Evolutionary conservation across 202 grass and related monocot species (phyloP), one percentile per base, ranked within the genome.

Genomic region (Eragrostis tef): DNA sequence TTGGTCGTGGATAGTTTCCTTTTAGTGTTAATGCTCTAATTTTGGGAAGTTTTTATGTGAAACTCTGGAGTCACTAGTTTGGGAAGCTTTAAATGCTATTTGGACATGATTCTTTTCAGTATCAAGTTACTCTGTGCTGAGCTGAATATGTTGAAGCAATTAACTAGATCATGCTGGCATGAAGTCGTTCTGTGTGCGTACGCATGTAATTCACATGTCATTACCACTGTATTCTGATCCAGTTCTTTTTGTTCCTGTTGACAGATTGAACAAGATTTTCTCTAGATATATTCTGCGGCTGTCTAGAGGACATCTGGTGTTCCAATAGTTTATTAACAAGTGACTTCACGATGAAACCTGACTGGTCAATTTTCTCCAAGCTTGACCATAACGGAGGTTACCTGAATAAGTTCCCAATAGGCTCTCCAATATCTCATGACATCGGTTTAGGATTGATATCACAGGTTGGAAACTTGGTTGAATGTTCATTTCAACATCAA

Each of bases 401-500:
- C 67, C 74, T 90, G 19, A 75, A 85, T 9, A 87, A 84, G 53
- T 74, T 99, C 63, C 83, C 83, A 6, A 54, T 77, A 19, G 87
- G 87, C 48, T 88, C 78, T 20, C 85, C 85, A 83, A 70, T 94
- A 74, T 90, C 87, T 66, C 86, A 91, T 85, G 88, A 77, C 9
- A 87, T 91, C 25, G 89, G 88, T 7, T 63, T 90, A 70, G 77
- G 79, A 41, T 53, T 95, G 78, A 68, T 99, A 73, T 87, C 90
- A 41, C 78, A 92, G 25, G 83, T 91, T 2, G 74, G 89, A 50
- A 85, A 79, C 50, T 81, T 96, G 42, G 83, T 92, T 0, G 85
- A 93, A 53, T 83, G 71, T 88, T 96, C 93, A 22, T 74, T 96
- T 77, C 79, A 85, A 78, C 77, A 75, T 27, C 83, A 81, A 0